phyloP scores from a whole-genome alignment of 2,329 filamentous ascomycete species.

The Aspergillus sp. region DNA sequence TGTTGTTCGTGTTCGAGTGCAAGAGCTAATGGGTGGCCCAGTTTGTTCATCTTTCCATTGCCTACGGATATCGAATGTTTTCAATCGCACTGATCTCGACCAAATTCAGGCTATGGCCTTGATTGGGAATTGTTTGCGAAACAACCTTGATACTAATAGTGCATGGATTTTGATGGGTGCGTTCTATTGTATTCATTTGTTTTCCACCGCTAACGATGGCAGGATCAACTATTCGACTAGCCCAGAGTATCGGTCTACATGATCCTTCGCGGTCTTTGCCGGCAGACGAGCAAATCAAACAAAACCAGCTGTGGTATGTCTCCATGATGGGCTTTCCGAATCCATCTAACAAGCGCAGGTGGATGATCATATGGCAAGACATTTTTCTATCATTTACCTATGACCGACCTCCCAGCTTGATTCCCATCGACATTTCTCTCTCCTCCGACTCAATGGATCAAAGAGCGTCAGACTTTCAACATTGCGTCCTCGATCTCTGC shows the following conservation, averaged over 20 bases:
- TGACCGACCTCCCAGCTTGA: slow-evolving; percentile 19
- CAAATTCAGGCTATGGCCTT: slow-evolving; percentile 25
- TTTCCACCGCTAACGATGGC: neutral
- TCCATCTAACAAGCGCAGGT: slow-evolving; percentile 11
- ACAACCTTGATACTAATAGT: slow-evolving; percentile 25
- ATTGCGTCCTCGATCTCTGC: slow-evolving; percentile 16
- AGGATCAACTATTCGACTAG: slow-evolving; percentile 23
- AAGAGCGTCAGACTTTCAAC: slow-evolving; percentile 9
- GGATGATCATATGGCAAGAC: slow-evolving; percentile 23
- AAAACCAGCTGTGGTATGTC: slow-evolving; percentile 11
- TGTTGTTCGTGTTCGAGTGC: neutral
- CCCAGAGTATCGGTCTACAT: slow-evolving; percentile 26
- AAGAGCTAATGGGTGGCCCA: slow-evolving; percentile 1
- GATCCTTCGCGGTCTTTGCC: slow-evolving; percentile 11
- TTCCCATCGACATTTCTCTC: slow-evolving; percentile 10
- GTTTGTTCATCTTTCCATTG: slow-evolving; percentile 27
- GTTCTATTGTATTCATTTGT: neutral
- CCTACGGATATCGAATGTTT: slow-evolving; percentile 24
- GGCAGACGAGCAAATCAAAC: slow-evolving; percentile 6
- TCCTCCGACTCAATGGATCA: slow-evolving; percentile 1
- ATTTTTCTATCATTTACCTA: slow-evolving; percentile 25
- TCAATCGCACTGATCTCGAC: slow-evolving; percentile 23
- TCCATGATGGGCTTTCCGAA: neutral
- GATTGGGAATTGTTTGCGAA: slow-evolving; percentile 22
- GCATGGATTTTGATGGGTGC: slow-evolving; percentile 27